Evolutionary conservation across 2,329 filamentous ascomycete species (phyloP), one percentile per base, ranked within the genome.

Genomic region (Iodosphaeria phyllophila): DNA sequence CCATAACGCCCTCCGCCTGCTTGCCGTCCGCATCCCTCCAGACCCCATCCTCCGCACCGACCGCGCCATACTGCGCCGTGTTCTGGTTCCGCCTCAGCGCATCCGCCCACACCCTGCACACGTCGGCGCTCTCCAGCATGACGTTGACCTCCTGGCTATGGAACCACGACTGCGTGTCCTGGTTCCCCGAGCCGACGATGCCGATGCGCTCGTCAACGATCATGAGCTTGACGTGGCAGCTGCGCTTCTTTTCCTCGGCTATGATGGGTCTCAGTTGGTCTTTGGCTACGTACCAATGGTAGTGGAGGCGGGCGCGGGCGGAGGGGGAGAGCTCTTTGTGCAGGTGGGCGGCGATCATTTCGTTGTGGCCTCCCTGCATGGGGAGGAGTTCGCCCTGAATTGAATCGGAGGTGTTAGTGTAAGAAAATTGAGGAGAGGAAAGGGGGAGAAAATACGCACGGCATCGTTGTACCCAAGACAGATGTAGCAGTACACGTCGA

Each of bases 391-490:
- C 75, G 13, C 77, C 78, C 54, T 61, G 27, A 7, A 22, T 4
- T 9, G 5, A n/a, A 14, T 4, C 14, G 2, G 1, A 13, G 12
- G n/a, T 5, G 12, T 13, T 8, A 11, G 23, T 12, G 13, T 6
- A 13, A 18, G 8, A 18, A 16, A 16, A 20, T 11, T 5, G 16
- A 13, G 18, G 13, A 6, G 18, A 25, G 15, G 13, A 22, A 16
- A 18, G 14, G 18, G 31, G 22, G 8, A 17, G 12, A 12, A 4
- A 23, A n/a, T 18, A 44, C 54, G 36, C 40, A 59, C 56, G 0
- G 66, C 54, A 34, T 84, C 78, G 32, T 84, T 84, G 49, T 86
- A 86, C 2, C 78, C 76, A 1, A 84, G 60, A 33, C 74, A 80
- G 2, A 82, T 57, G 33, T 78, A 83, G 41, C 69, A 73, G 1